phyloP scores from a whole-genome alignment of 352 stramenopile genomes.

The Pythium sukuiense region DNA sequence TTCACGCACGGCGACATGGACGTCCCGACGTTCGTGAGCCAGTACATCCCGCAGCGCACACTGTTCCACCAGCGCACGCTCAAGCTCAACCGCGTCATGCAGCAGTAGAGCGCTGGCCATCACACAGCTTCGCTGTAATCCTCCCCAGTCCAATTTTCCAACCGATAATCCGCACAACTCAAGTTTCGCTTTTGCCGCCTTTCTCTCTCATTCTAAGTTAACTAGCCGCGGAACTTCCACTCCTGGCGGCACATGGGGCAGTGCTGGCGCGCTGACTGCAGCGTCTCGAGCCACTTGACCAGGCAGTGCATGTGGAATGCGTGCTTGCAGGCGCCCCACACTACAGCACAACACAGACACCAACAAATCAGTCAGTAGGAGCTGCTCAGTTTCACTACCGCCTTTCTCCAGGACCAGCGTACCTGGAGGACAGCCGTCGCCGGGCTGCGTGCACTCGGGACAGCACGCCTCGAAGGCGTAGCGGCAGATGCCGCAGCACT shows the following conservation, averaged over 20 bases:
- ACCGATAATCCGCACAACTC: no score
- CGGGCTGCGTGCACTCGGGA: conserved; percentile 72
- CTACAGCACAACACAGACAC: conserved; percentile 19
- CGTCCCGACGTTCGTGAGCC: conserved; percentile 58
- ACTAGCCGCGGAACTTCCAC: conserved; percentile 81
- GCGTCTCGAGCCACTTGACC: conserved; percentile 91
- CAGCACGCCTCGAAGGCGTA: conserved; percentile 84
- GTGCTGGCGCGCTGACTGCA: conserved; percentile 77
- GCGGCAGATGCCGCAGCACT: conserved; percentile 89
- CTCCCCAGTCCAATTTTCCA: no score
- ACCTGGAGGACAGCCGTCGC: conserved; percentile 86
- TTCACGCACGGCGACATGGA: conserved; percentile 78
- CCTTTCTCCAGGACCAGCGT: neutral
- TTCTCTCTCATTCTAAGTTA: neutral
- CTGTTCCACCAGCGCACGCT: conserved; percentile 77
- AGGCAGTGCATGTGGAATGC: conserved; percentile 94
- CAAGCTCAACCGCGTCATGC: conserved; percentile 67
- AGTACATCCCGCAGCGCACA: conserved; percentile 66
- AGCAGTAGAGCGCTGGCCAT: conserved; percentile 38
- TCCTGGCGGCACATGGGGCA: conserved; percentile 90
- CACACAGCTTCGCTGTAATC: no score
- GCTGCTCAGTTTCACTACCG: neutral
- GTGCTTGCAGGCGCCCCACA: conserved; percentile 90
- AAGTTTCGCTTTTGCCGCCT: neutral
- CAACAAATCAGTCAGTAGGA: neutral